Base-by-base conservation (phyloP, 352 stramenopile species). In the Pythium utonaiense region DNA sequence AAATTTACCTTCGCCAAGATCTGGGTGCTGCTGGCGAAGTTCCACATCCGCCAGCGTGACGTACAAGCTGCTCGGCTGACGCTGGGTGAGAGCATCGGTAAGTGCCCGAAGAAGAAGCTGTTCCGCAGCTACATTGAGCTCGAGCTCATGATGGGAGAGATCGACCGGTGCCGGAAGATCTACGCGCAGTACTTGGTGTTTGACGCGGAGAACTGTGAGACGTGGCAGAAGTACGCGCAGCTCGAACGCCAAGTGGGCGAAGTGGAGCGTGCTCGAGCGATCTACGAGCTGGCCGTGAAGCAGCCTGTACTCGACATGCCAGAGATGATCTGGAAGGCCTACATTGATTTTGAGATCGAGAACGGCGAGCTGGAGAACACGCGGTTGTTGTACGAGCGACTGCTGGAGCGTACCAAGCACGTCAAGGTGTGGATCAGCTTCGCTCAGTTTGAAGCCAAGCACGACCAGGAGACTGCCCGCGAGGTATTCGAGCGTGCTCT, bases 1-100 rank as follows among this genome's bases (percentile, higher is more conserved):
- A 84, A 86, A 50, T 99, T 99, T 66, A 99, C 92, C 14, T 99
- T 99, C 74, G 90, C 91, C 31, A 99, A 99, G 79, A 93, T 99
- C 60, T 99, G 97, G 97, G 82, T 99, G 28, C 75, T 98, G 22
- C 97, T 96, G 33, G 96, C 97, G 16, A 98, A 99, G 64, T 93
- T 99, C 36, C 87, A 98, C 57, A 86, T 99, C 30, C 91, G 97
- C 30, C 83, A 96, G 62, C 94, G 95, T 24, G 88, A 99, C 62
- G 78, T 99, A 14, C 62, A 80, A 19, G 82, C 77, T 8, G 97
- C 97, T 14, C 80, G 97, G 2, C 88, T 93, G 36, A 73, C 98
- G 3, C 73, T 99, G 0, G 97, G 97, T 27, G 84, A 96, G 71
- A 92, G 93, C 0, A 88, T 99, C 25, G 97, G 97, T 33, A 76